Base-by-base conservation (phyloP, 371 early-diverging fungal genomes). In the Dichotomocladium elegans region DNA sequence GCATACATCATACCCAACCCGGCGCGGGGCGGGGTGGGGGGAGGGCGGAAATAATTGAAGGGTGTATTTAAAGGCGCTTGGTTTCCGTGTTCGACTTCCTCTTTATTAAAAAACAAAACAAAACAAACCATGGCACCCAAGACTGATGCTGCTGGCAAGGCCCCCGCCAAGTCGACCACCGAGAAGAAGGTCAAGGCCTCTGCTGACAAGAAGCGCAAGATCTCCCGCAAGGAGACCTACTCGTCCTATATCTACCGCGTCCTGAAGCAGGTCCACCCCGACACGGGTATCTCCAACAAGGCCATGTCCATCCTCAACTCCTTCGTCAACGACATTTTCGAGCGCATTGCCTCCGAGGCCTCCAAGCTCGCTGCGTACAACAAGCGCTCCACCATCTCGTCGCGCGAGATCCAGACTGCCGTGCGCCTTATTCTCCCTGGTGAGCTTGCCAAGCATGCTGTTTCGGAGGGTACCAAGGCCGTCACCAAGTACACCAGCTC, bases 301-400 rank as follows among this genome's bases (percentile, higher is more conserved):
- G 95, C 95, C 83, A 96, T 96, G 97, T 89, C 90, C 56, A 95
- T 96, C 79, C 81, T 96, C 77, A 95, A 96, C 94, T 94, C 94
- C 44, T 96, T 96, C 70, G 95, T 96, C 70, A 90, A 92, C 81
- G 97, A 96, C 69, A 94, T 96, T 78, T 96, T 95, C 68, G 94
- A 93, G 75, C 91, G 94, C 30, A 89, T 94, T 57, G 88, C 85
- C 55, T 69, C 70, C 46, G 91, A 91, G 80, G 89, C 91, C 53
- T 89, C 90, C 79, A 90, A 90, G 81, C 85, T 92, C 22, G 92
- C 94, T 58, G 77, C 91, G 40, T 91, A 93, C 87, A 92, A 90
- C 90, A 94, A 94, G 88, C 82, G 87, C 45, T 89, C 92, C 50
- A 94, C 96, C 75, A 94, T 96, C 80, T 86, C 90, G 47, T 93